A percentile compares a stretch with the other conserved stretches of the same genome.
phyloP scores from a whole-genome alignment of 768 basidiomycete species.

The Auricularia heimuer region DNA sequence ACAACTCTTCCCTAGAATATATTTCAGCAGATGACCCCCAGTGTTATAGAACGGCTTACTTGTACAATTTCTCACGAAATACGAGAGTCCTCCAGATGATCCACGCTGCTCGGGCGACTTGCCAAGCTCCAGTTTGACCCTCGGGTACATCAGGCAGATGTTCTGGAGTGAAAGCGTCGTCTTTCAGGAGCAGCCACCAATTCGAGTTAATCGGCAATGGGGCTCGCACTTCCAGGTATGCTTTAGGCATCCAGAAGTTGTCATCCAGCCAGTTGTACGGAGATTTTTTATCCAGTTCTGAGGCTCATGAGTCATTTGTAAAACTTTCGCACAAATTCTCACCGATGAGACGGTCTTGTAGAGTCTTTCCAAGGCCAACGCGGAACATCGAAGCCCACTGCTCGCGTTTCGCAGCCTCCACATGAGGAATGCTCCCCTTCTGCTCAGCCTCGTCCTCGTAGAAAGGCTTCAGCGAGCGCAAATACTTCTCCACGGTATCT shows the following conservation, averaged over 20 bases:
- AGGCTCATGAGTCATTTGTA: not conserved
- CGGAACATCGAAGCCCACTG: constrained; percentile 64
- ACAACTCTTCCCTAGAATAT: constrained; percentile 48
- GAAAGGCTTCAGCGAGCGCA: constrained; percentile 69
- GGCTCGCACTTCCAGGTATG: constrained; percentile 80
- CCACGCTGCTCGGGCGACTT: constrained; percentile 78
- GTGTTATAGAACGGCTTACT: constrained; percentile 33
- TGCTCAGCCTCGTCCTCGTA: constrained; percentile 62
- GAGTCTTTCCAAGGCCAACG: constrained; percentile 50
- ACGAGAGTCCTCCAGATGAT: constrained; percentile 59
- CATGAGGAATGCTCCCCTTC: constrained; percentile 41
- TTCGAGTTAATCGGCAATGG: constrained; percentile 87
- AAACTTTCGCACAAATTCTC: constrained; percentile 13
- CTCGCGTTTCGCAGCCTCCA: constrained; percentile 43
- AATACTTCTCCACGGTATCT: constrained; percentile 65
- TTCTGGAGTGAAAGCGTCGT: constrained; percentile 57
- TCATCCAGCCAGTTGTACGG: constrained; percentile 93
- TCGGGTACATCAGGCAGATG: constrained; percentile 6
- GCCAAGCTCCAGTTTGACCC: constrained; percentile 57
- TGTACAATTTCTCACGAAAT: constrained; percentile 56
- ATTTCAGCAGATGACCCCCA: not conserved
- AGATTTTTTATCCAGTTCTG: constrained; percentile 72
- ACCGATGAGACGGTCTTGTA: constrained; percentile 73
- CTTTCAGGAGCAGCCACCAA: constrained; percentile 86
- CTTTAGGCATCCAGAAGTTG: constrained; percentile 81